These are phyloP conservation scores for Zygosaccharomyces rouxii DNA, from an alignment of 805 yeast genomes.

Conservation along the genomic window DNA sequence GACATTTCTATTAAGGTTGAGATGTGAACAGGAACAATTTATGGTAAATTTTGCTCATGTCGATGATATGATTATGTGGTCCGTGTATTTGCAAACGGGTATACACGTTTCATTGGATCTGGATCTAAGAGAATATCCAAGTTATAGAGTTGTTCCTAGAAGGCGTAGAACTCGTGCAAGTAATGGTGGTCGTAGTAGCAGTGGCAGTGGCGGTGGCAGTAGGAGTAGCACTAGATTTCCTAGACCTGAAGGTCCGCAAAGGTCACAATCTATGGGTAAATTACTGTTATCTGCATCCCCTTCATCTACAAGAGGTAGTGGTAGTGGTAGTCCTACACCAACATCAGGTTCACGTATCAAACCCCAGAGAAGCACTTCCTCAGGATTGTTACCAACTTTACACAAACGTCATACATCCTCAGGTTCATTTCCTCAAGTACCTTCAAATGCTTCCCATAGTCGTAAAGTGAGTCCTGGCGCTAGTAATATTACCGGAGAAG, in stretches of 20 bases:
- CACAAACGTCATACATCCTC: constrained; percentile 8
- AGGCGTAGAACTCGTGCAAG: constrained; percentile 46
- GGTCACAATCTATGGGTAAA: constrained; percentile 1
- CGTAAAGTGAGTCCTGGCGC: constrained; percentile 8
- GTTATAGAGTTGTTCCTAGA: constrained; percentile 75
- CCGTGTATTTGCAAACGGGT: constrained; percentile 65
- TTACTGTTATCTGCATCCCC: not conserved
- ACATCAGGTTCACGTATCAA: constrained; percentile 1
- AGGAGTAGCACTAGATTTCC: not conserved
- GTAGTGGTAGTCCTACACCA: not conserved
- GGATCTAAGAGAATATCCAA: constrained; percentile 65
- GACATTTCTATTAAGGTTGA: constrained; percentile 61
- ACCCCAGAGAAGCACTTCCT: constrained; percentile 9
- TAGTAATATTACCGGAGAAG: constrained; percentile 5
- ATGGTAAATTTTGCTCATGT: constrained; percentile 59
- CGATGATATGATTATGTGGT: constrained; percentile 74
- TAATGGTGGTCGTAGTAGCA: not conserved
- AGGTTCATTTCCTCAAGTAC: constrained; percentile 1
- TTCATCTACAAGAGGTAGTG: not conserved
- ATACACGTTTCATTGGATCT: constrained; percentile 77
- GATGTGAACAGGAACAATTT: constrained; percentile 82
- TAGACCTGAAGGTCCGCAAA: not conserved
- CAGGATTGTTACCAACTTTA: constrained; percentile 8
- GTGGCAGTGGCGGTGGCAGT: not conserved
- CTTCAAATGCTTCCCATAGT: not conserved